Base-by-base conservation (phyloP, 2,329 filamentous ascomycete genomes). In the Curvularia eragrostidis region DNA sequence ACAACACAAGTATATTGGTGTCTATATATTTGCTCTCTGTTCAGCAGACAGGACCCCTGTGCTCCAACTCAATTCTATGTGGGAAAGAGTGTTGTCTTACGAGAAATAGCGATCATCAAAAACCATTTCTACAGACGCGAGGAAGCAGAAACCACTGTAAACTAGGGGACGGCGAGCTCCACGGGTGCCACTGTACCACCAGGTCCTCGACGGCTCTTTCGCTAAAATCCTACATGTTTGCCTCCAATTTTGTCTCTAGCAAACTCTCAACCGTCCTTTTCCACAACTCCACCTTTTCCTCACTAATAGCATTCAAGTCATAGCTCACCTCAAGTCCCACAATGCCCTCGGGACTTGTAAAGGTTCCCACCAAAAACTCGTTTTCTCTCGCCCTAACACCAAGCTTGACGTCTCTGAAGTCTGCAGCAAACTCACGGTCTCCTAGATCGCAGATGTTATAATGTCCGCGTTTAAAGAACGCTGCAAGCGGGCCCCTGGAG, bases 351-450 rank as follows among this genome's bases (percentile, higher is more conserved):
- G 56, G 72, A 61, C 77, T 73, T 36, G 78, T 77, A 26, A 66
- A 75, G 36, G 78, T 77, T 0, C 78, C 79, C 1, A 81, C 66
- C 54, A 82, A 54, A 54, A 82, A 82, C 65, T 82, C 80, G 3
- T 77, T 74, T 6, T 81, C 79, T 26, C 81, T 67, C 2, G 79
- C 78, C 32, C 80, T 65, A 8, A 83, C 80, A 10, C 74, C 75
- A 49, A 78, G 73, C 19, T 64, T 71, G 34, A 79, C 43, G 3
- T 65, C 58, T 5, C 72, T 62, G 48, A 74, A 81, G 59, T 81
- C 77, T 2, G 75, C 79, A 6, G 68, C 75, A 46, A 82, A 78
- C 34, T 78, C 75, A 46, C 49, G 60, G 0, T 52, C 66, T 2
- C 42, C 57, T n/a, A 77, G 23, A 38, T 75, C 42, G 10, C 61